Evolutionary conservation across 2,329 filamentous ascomycete genomes (phyloP), one percentile per base, ranked within the genome.

Genomic region (Coniochaeta sp.): DNA sequence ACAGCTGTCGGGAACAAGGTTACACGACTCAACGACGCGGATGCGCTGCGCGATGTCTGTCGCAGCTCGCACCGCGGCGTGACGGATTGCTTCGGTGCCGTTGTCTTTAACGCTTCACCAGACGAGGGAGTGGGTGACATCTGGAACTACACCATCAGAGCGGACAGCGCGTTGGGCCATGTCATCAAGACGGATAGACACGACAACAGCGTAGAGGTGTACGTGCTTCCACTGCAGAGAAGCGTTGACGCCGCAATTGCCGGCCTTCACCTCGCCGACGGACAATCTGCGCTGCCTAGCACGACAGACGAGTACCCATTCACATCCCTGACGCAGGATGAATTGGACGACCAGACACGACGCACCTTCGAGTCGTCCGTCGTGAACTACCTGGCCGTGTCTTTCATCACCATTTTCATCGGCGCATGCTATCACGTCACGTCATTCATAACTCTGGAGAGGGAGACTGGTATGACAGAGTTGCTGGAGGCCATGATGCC

Each of bases 401-500:
- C 87, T 0, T 91, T 96, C 69, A 86, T 96, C 67, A 84, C 92
- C 57, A 88, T 87, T 22, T 82, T 95, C 60, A 86, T 95, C 55
- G 91, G 90, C 59, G 83, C 96, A 28, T 88, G 88, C 40, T 97
- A 96, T 70, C 92, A 97, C 68, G 79, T 96, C 60, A 90, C 91
- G 0, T 93, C 93, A 8, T 86, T 93, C 67, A 87, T 96, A 70
- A 91, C 93, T 8, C 86, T 87, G 1, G 93, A 97, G 74, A 81
- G 93, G 60, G 93, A 97, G 76, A 79, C 86, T 17, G 93, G 92
- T 61, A 95, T 96, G 83, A 90, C 90, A 5, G 89, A 92, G 64
- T 79, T 97, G 28, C 85, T 97, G 50, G 93, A 97, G 73, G 89
- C 91, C 59, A 96, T 96, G 91, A 93, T 95, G 80, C 88, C 90